Conservation (phyloP, 2,329 filamentous ascomycete species). For the Calonectria pauciramosa region DNA sequence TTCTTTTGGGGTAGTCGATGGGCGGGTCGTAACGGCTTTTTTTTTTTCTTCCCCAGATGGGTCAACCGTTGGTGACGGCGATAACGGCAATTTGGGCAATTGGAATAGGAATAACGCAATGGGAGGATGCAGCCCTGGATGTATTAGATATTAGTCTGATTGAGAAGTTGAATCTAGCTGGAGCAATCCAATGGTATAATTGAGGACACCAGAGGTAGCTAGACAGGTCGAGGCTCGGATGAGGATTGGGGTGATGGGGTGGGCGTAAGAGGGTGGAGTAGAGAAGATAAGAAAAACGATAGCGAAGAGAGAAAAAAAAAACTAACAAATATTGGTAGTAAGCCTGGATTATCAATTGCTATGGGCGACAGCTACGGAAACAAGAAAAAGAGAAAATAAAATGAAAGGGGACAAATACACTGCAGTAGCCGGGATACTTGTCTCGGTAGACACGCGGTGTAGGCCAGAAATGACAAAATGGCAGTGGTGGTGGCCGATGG, state of each 20-base stretch:
- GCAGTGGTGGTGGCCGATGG: neutral
- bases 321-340: neutral
- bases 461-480: neutral
- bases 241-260: neutral
- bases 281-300: neutral
- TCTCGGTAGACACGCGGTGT: neutral
- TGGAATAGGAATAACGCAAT: neutral
- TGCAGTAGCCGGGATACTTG: neutral
- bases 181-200: neutral
- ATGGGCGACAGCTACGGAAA: neutral
- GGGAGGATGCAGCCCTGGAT: neutral
- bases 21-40: slow-evolving; percentile 14
- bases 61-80: slow-evolving; percentile 1
- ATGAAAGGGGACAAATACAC: neutral
- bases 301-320: neutral
- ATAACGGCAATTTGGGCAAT: neutral
- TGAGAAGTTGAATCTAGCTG: neutral
- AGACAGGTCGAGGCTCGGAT: neutral
- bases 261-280: neutral
- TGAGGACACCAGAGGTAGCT: neutral
- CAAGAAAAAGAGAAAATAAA: neutral
- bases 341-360: neutral
- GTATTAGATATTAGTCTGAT: neutral
- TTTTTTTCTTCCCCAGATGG: neutral
- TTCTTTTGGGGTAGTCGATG: neutral